phyloP scores from a whole-genome alignment of 306 rosid species.

The Quercus alba region DNA sequence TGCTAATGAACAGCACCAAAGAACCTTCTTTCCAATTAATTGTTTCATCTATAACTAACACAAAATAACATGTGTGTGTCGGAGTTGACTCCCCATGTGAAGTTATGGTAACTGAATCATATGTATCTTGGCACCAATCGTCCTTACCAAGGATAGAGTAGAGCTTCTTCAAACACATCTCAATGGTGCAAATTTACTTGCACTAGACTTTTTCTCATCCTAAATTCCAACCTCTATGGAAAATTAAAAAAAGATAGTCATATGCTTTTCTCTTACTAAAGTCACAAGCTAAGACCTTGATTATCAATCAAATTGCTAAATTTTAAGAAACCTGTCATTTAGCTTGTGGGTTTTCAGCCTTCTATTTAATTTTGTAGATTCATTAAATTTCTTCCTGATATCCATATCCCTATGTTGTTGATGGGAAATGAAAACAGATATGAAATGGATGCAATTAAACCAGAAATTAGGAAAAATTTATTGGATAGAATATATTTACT shows the following conservation, averaged over 20 bases:
- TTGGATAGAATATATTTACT: slow-evolving; percentile 34
- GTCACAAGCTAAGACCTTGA: background rate
- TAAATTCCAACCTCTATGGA: background rate
- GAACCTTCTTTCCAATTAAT: background rate
- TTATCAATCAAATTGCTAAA: background rate
- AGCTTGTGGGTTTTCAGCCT: background rate
- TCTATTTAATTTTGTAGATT: background rate
- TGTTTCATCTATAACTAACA: background rate
- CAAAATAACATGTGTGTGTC: too few relatives aligned
- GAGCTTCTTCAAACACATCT: background rate
- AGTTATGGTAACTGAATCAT: background rate
- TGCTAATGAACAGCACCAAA: background rate
- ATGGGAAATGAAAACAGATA: background rate
- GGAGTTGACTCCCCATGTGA: too few relatives aligned
- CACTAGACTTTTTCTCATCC: background rate
- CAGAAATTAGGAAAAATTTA: slow-evolving; percentile 5
- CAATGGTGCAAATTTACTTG: background rate
- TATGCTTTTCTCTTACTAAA: background rate
- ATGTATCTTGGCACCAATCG: background rate
- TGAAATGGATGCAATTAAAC: slow-evolving; percentile 1
- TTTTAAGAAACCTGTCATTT: background rate
- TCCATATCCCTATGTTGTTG: background rate
- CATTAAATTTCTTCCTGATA: slow-evolving; percentile 7
- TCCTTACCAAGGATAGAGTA: background rate
- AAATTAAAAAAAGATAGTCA: background rate